phyloP scores from a whole-genome alignment of 345 rosid species.

The Hirschfeldia incana region DNA sequence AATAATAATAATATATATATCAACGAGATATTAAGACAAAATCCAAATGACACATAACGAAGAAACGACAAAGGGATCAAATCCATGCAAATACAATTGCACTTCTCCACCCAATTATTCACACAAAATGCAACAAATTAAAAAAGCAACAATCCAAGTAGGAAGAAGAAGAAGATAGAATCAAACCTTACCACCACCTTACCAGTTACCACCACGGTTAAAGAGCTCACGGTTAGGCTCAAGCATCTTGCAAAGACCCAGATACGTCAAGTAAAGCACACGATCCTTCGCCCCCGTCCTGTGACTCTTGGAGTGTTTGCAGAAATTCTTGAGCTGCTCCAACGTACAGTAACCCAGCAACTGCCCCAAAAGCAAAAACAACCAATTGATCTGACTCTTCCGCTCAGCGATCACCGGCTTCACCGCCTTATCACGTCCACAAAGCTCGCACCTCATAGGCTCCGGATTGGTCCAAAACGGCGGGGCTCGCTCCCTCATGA shows the following conservation, averaged over 20 bases:
- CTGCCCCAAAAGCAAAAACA: slow-evolving; percentile 79
- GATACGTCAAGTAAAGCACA: slow-evolving; percentile 63
- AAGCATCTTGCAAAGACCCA: slow-evolving; percentile 68
- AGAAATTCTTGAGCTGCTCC: slow-evolving; percentile 79
- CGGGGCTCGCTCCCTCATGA: slow-evolving; percentile 76
- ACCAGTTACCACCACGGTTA: slow-evolving; percentile 11
- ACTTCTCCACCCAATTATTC: background rate
- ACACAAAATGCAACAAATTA: background rate
- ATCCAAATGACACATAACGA: background rate
- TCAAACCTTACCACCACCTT: background rate
- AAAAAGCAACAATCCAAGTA: slow-evolving; percentile 11
- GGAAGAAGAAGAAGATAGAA: background rate
- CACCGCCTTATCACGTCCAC: slow-evolving; percentile 54
- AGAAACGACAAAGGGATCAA: background rate
- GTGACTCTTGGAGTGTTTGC: slow-evolving; percentile 73
- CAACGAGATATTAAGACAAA: slow-evolving; percentile 22
- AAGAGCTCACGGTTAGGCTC: slow-evolving; percentile 52
- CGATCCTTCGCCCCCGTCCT: slow-evolving; percentile 88
- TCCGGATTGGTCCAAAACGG: slow-evolving; percentile 55
- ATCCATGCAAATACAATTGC: slow-evolving; percentile 27
- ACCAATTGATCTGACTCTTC: slow-evolving; percentile 73
- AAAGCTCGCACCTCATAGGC: slow-evolving; percentile 46
- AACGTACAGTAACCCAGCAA: slow-evolving; percentile 68
- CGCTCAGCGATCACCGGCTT: slow-evolving; percentile 57
- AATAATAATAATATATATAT: background rate